Evolutionary conservation across 176 grass and related monocot species (phyloP), one percentile per base, ranked within the genome.

Genomic region (Oryza glaberrima): DNA sequence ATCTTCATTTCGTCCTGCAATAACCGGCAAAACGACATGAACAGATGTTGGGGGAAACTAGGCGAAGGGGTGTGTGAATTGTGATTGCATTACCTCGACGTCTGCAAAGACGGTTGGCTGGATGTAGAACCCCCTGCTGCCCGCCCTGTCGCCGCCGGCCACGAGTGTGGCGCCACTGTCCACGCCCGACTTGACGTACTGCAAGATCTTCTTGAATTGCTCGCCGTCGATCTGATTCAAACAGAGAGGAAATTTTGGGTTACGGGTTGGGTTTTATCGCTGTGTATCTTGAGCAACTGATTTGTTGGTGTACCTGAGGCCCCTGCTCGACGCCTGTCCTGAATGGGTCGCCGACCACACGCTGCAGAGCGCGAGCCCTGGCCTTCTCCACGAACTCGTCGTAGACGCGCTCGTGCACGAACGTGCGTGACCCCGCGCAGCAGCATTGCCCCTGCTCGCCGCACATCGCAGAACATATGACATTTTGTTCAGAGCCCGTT

Each of bases 371-470:
- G 11, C 96, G 90, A 9, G 76, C 90, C 72, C 94, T 99, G 43
- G 96, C 77, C 83, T 98, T 98, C 88, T 94, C 96, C 67, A 96
- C 90, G 81, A 99, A 99, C 81, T 99, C 96, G 48, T 99, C 93
- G 81, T 96, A 96, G 3, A 99, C 90, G 2, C 49, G 41, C 85
- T 99, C 93, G 76, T 99, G 96, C 38, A 96, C 93, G 82, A 99
- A 99, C 72, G 96, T 99, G 25, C 93, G 91, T 61, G 96, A 99
- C 13, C 96, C 96, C 10, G 96, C 96, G 77, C 90, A 96, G 77
- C 96, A 99, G 88, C 96, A 99, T 84, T 99, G 96, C 11, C 96
- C 96, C 96, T 95, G 23, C 51, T 36, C 7, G 61, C 4, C 7
- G 25, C 6, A 19, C 56, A 7, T 4, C 56, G 12, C 63, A 47